Percentiles rank a stretch among this genome's conserved stretches.
phyloP scores from a whole-genome alignment of 352 stramenopile genomes.

The Thalassiosira delicatula region DNA sequence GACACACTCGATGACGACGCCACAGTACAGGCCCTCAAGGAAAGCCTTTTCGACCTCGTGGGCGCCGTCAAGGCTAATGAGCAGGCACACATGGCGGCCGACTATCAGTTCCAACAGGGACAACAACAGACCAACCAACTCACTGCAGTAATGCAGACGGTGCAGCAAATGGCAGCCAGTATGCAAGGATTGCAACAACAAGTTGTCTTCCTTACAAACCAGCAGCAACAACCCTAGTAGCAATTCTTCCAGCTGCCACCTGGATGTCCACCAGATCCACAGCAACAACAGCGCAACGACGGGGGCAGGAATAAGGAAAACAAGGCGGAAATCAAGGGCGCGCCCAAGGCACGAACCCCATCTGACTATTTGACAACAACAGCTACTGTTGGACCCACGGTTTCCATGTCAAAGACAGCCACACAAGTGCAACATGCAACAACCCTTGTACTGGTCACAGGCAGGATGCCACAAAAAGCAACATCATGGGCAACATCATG shows the following conservation, averaged over 20 bases:
- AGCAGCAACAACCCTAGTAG: too few relatives aligned
- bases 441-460: background rate
- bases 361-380: too few relatives aligned
- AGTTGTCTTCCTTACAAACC: too few relatives aligned
- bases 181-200: background rate
- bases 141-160: background rate
- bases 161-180: background rate
- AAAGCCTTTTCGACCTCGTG: background rate
- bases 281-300: too few relatives aligned
- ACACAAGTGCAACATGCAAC: background rate
- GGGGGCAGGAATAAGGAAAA: too few relatives aligned
- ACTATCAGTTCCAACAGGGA: too few relatives aligned
- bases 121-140: background rate
- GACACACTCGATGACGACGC: background rate
- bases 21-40: background rate
- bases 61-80: too few relatives aligned
- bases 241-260: too few relatives aligned
- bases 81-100: background rate
- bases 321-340: too few relatives aligned
- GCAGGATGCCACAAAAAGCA: background rate
- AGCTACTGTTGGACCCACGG: background rate
- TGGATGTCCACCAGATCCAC: too few relatives aligned
- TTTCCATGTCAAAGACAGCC: background rate
- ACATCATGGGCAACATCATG: background rate
- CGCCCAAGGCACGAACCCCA: too few relatives aligned